Evolutionary conservation across 1,284 basidiomycete genomes (phyloP), one percentile per base, ranked within the genome.

Genomic region (Chondrostereum purpureum): DNA sequence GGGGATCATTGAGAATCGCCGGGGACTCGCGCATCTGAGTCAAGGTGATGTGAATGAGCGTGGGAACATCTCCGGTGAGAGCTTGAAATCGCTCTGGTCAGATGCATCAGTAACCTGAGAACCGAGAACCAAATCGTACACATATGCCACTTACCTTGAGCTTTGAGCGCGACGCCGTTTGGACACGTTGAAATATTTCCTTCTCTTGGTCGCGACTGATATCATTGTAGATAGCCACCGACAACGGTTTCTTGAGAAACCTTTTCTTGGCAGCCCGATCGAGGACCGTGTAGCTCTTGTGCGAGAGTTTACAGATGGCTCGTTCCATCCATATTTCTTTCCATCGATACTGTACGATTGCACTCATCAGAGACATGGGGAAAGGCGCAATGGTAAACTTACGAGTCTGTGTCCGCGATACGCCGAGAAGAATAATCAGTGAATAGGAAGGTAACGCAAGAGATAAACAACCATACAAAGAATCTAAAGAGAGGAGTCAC

Each of bases 221-320:
- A 36, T 66, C 60, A n/a, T 56, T 47, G 46, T 70, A 71, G 45
- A 71, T 65, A 14, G 69, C 61, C 45, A 67, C 69, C 6, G 61
- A 61, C 10, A 72, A 62, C 40, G 66, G 63, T 43, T 65, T 66
- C 22, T 55, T 60, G 4, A 55, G 22, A 52, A 68, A 69, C 4
- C 61, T 37, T 24, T 57, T 54, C 14, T 52, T 50, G 44, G 50
- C 17, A 10, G 8, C 4, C 53, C 58, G 27, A 1, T 16, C 3
- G 14, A 14, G 36, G 5, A 44, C 12, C n/a, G n/a, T n/a, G n/a
- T n/a, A n/a, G n/a, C n/a, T n/a, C 37, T 44, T 43, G 11, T 36
- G 39, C 39, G 39, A 17, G 16, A 20, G 22, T 37, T 40, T 16
- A 19, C 23, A 11, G 27, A n/a, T 10, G 38, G 13, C 6, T 23